Evolutionary conservation across 371 early-diverging fungal genomes (phyloP).

Genomic region (Mortierella sp.): DNA sequence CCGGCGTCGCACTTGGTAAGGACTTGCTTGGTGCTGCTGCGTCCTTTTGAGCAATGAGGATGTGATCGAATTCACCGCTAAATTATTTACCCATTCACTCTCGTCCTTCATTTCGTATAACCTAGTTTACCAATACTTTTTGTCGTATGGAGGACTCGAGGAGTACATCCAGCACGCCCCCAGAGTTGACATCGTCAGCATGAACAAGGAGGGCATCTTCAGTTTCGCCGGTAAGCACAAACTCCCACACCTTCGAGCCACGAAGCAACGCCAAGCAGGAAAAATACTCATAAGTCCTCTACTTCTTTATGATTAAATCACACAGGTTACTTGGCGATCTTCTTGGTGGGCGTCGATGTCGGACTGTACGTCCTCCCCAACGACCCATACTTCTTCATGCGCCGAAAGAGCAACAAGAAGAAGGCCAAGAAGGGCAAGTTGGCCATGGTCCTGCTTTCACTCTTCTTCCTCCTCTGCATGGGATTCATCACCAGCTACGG

Average conservation of each 20-base stretch:
- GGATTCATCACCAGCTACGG: conserved; percentile 57
- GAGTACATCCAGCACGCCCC: conserved; percentile 85
- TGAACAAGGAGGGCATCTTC: conserved; percentile 94
- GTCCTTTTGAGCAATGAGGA: background rate
- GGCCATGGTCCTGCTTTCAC: conserved; percentile 60
- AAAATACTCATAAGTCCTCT: too few relatives aligned
- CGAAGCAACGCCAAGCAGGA: too few relatives aligned
- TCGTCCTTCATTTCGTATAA: background rate
- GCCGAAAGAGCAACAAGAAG: conserved; percentile 54
- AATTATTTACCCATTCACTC: background rate
- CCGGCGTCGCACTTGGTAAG: conserved; percentile 64
- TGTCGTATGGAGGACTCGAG: conserved; percentile 72
- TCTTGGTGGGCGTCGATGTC: conserved; percentile 77
- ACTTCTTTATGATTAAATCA: too few relatives aligned
- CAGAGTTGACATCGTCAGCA: conserved; percentile 81
- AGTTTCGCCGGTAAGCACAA: conserved; percentile 76
- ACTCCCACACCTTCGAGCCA: conserved; percentile 10
- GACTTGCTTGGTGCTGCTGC: background rate
- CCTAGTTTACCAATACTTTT: conserved; percentile 69
- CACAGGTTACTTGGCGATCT: conserved; percentile 86
- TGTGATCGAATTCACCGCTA: background rate
- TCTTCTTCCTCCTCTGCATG: conserved; percentile 56
- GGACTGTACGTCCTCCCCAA: conserved; percentile 70
- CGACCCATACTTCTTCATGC: conserved; percentile 57
- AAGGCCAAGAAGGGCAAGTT: conserved; percentile 61